Evolutionary conservation across 345 rosid genomes (phyloP).

Genomic region (Theobroma cacao): DNA sequence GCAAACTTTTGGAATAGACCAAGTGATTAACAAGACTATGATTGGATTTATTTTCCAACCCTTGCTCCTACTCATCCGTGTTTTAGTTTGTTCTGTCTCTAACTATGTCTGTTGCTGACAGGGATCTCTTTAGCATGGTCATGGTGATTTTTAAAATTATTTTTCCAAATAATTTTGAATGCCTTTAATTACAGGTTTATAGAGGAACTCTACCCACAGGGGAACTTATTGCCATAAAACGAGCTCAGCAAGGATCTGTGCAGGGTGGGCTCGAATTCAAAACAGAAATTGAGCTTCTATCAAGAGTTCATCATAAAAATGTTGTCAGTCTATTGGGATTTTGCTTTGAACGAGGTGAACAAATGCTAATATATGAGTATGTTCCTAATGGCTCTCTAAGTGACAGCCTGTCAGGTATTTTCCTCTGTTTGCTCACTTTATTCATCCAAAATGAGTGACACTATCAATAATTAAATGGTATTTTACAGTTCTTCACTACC

Average conservation of each 20-base stretch:
- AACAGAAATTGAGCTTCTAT: slow-evolving; percentile 85
- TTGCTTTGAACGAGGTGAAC: slow-evolving; percentile 69
- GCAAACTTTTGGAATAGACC: not conserved
- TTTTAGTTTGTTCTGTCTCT: not conserved
- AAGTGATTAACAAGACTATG: not conserved
- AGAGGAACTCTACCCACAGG: slow-evolving; percentile 61
- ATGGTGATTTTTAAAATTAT: not conserved
- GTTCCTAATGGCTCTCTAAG: slow-evolving; percentile 61
- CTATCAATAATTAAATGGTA: not conserved
- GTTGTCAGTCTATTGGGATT: slow-evolving; percentile 71
- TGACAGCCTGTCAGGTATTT: slow-evolving; percentile 69
- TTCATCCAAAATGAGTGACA: not conserved
- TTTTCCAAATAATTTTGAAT: slow-evolving; percentile 2
- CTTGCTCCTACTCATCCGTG: not conserved
- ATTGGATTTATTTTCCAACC: not conserved
- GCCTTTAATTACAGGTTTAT: slow-evolving; percentile 51
- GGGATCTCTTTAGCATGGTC: not conserved
- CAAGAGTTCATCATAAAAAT: slow-evolving; percentile 86
- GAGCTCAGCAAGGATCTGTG: slow-evolving; percentile 79
- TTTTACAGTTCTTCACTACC: not conserved
- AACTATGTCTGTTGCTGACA: not conserved
- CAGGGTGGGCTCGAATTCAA: slow-evolving; percentile 87
- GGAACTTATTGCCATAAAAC: slow-evolving; percentile 62
- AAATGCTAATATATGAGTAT: slow-evolving; percentile 73
- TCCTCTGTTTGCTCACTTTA: not conserved